Base-by-base conservation (phyloP, 2,329 filamentous ascomycete genomes). In the Neofusicoccum ribis region DNA sequence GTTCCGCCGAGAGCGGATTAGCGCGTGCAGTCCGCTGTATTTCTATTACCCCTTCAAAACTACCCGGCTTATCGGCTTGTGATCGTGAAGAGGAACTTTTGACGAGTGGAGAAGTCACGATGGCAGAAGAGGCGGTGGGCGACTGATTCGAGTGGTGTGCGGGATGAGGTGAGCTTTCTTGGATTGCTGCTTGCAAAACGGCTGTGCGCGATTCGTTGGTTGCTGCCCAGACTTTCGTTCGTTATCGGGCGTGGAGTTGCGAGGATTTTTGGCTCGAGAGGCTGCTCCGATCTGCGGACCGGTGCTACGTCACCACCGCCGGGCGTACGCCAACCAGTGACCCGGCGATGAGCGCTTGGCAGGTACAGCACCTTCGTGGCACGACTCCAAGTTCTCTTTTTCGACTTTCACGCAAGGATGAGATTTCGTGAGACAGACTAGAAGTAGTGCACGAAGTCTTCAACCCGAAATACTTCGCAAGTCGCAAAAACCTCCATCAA, bases 11-110 rank as follows among this genome's bases (percentile, higher is more conserved):
- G 50, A 39, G 23, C 27, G 43, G 37, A 41, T 41, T 58, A 50
- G 51, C 20, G 49, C n/a, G 54, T 36, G 49, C 50, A 31, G 61
- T 46, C 41, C 41, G 43, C 27, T 58, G 46, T 23, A 34, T 65
- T 65, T 61, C 63, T 39, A 65, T 65, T 65, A 65, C 63, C 63
- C 54, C 54, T 65, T 52, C 63, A 52, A 65, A 65, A 65, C 52
- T 58, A 41, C 54, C 56, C 41, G 36, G 56, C 56, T 60, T 60
- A 60, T 60, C 56, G 56, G 56, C 56, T 36, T 17, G 15, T 46
- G 41, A 47, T 60, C 43, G 56, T 47, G 56, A 60, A 60, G 56
- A 60, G 56, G 56, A 60, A 60, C 27, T 60, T 60, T 60, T 60
- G 56, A 60, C 56, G 56, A 60, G 56, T 5, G 7, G n/a, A 39